Conservation (phyloP, 306 rosid species). For the Crotalaria pallida region DNA sequence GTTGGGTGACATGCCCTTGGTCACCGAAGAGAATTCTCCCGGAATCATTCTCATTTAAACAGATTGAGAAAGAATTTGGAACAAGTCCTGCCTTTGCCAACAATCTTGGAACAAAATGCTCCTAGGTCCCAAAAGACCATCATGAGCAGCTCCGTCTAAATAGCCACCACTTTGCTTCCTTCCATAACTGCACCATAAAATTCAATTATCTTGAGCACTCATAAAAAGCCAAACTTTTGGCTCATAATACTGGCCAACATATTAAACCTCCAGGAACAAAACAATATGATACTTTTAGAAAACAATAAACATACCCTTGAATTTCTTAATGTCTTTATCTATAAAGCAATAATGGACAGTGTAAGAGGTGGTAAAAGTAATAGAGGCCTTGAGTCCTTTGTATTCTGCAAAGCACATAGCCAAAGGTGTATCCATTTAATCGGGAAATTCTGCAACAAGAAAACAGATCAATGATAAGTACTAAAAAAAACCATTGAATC, state of each 20-base stretch:
- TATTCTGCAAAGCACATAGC: no score
- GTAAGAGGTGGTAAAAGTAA: no score
- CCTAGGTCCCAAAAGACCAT: constrained; percentile 63
- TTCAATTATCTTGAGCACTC: neutral
- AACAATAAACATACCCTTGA: no score
- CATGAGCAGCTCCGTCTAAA: no score
- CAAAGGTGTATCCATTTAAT: no score
- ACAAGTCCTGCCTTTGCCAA: constrained; percentile 57
- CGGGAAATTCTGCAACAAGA: no score
- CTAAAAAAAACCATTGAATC: no score
- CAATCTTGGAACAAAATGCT: constrained; percentile 58
- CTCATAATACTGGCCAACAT: neutral
- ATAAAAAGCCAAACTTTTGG: neutral
- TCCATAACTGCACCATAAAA: constrained; percentile 47
- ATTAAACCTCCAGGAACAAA: neutral
- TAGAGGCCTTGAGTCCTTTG: no score
- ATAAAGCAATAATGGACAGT: no score
- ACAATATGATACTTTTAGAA: neutral
- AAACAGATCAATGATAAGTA: no score
- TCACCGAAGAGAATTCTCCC: constrained; percentile 71
- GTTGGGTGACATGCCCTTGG: constrained; percentile 45
- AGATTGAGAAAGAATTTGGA: no score
- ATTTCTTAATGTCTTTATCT: no score
- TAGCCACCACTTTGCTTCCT: constrained; percentile 57
- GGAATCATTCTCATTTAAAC: constrained; percentile 41